These are phyloP conservation scores for Saxophila tyrrhenica DNA, from an alignment of 495 filamentous ascomycete species.

Conservation along the genomic window DNA sequence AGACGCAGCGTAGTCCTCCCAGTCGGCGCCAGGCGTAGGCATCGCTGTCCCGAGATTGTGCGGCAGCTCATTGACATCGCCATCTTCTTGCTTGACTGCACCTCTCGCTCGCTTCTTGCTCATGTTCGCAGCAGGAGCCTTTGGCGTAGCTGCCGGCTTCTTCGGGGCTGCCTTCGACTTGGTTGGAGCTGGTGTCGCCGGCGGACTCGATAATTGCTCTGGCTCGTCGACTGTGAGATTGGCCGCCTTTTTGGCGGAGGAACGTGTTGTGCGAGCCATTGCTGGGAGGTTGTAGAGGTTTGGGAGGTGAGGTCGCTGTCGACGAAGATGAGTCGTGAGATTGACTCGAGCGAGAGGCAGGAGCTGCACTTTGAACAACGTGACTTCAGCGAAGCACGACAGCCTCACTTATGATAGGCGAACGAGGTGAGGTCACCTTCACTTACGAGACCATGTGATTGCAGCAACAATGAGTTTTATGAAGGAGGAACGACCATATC, in stretches of 20 bases:
- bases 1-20: conserved; percentile 2
- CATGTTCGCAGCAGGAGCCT: conserved; percentile 10
- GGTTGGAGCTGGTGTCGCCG: conserved; percentile 18
- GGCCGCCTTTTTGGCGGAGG: conserved; percentile 12
- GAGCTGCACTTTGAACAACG: neutral
- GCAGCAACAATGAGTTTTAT: too few species aligned
- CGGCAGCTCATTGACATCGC: conserved; percentile 26
- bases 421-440: too few species aligned
- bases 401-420: too few species aligned
- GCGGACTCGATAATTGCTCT: conserved; percentile 29
- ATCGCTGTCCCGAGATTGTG: conserved; percentile 26
- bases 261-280: conserved; percentile 20
- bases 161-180: neutral
- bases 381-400: neutral
- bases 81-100: conserved; percentile 17
- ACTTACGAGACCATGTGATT: too few species aligned
- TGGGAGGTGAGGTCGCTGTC: neutral
- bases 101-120: conserved; percentile 23
- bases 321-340: neutral
- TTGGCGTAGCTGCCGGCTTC: neutral
- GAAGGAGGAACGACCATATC: too few species aligned
- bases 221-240: conserved; percentile 11
- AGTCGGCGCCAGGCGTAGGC: conserved; percentile 9
- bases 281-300: neutral
- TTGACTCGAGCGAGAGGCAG: neutral